These are phyloP conservation scores for Penicillium desertorum DNA, from an alignment of 495 filamentous ascomycete genomes.

Conservation along the genomic window DNA sequence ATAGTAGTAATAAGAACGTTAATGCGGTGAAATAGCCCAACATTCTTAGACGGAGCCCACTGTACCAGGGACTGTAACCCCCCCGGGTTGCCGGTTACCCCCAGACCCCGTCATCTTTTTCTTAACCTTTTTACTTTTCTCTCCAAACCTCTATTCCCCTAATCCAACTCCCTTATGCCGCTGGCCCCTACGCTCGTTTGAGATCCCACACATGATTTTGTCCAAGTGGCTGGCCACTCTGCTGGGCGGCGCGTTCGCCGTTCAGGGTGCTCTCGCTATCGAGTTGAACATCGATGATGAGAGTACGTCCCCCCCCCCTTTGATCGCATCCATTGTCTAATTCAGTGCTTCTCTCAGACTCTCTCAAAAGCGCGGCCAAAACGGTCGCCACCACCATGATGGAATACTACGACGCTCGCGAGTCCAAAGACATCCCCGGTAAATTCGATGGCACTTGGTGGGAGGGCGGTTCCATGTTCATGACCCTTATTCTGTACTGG, in stretches of 20 bases:
- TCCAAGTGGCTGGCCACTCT: slow-evolving; percentile 26
- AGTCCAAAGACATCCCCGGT: slow-evolving; percentile 60
- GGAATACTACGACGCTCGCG: slow-evolving; percentile 62
- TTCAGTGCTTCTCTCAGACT: slow-evolving; percentile 36
- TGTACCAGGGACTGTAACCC: slow-evolving; percentile 7
- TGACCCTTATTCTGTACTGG: slow-evolving; percentile 76
- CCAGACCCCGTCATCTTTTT: slow-evolving; percentile 8
- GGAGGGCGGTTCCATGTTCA: slow-evolving; percentile 75
- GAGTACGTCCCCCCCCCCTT: slow-evolving; percentile 26
- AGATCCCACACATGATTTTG: slow-evolving; percentile 23
- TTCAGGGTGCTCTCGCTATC: slow-evolving; percentile 32
- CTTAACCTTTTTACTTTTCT: neutral
- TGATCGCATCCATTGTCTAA: slow-evolving; percentile 2
- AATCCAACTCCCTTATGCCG: slow-evolving; percentile 13
- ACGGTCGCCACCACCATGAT: slow-evolving; percentile 65
- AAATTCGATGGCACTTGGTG: slow-evolving; percentile 70
- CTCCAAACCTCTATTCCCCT: neutral
- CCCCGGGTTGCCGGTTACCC: slow-evolving; percentile 12
- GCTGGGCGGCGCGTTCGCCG: slow-evolving; percentile 31
- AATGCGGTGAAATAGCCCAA: neutral
- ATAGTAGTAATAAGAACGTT: neutral
- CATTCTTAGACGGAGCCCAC: slow-evolving; percentile 14
- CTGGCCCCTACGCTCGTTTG: slow-evolving; percentile 18
- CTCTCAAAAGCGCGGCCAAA: slow-evolving; percentile 60
- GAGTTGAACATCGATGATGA: slow-evolving; percentile 36